These are phyloP conservation scores for Lactarius tabidus DNA, from an alignment of 768 basidiomycete species.

Conservation along the genomic window DNA sequence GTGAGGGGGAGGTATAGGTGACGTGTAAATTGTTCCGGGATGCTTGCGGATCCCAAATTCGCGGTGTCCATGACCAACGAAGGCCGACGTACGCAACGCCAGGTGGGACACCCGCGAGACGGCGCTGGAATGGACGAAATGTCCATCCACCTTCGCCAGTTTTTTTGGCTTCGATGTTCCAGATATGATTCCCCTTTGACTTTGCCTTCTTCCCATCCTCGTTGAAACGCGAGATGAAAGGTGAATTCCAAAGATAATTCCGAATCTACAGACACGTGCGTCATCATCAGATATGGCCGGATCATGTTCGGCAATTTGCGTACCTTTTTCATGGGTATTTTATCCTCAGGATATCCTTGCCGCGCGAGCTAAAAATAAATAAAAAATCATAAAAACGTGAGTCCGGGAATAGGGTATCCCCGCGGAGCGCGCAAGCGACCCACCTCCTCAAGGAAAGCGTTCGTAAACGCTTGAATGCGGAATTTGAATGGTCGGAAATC, in stretches of 20 bases:
- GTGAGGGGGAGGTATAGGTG: slow-evolving; percentile 69
- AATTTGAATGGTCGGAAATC: slow-evolving; percentile 99
- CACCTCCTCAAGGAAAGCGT: slow-evolving; percentile 91
- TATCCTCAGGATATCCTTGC: slow-evolving; percentile 88
- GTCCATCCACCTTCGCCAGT: slow-evolving; percentile 70
- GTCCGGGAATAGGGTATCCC: not conserved
- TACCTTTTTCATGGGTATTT: slow-evolving; percentile 96
- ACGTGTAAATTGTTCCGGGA: slow-evolving; percentile 78
- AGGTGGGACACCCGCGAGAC: slow-evolving; percentile 80
- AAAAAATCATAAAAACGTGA: slow-evolving; percentile 8
- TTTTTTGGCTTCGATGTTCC: slow-evolving; percentile 97
- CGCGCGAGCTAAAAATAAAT: slow-evolving; percentile 55
- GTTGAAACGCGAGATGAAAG: slow-evolving; percentile 93
- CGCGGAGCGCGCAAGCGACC: slow-evolving; percentile 27
- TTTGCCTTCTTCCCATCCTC: slow-evolving; percentile 99
- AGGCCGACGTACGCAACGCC: slow-evolving; percentile 77
- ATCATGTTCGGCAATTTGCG: slow-evolving; percentile 26
- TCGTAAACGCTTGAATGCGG: slow-evolving; percentile 96
- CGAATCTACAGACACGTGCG: slow-evolving; percentile 56
- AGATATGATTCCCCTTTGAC: slow-evolving; percentile 98
- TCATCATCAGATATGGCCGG: slow-evolving; percentile 16
- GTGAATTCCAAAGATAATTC: slow-evolving; percentile 94
- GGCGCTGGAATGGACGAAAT: slow-evolving; percentile 85
- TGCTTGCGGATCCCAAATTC: slow-evolving; percentile 95
- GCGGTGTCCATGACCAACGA: slow-evolving; percentile 86